Base-by-base conservation (phyloP, 305 asterid genomes). In the Fraxinus paxiana region DNA sequence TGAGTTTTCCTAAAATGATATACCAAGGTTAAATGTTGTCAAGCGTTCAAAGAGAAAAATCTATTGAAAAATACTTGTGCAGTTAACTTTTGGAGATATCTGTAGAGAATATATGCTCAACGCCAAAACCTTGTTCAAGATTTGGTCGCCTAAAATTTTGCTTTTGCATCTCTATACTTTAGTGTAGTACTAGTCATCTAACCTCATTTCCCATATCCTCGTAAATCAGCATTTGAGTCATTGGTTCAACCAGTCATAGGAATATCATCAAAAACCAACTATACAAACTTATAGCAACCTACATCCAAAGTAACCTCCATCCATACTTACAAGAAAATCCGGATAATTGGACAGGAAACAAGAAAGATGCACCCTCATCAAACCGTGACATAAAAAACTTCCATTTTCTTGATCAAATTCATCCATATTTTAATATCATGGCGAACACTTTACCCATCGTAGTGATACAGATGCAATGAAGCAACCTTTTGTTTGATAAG, bases 401-500 rank as follows among this genome's bases (percentile, higher is more conserved):
- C 72, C 43, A 77, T 35, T 24, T 38, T 31, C 17, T 15, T 13
- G 3, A 56, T 13, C 56, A 71, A 51, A 31, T 67, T 71, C 76
- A 69, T 75, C 73, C 12, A 67, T 28, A 7, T 67, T 70, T 46
- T 24, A 24, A 74, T 56, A 28, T 43, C 70, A 48, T 33, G 59
- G 67, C 7, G 2, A 6, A 17, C 28, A 56, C 28, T 56, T 56
- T 56, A 56, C 28, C 13, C 67, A 18, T 18, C 12, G 28, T 18
- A 56, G 67, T 17, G 3, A 56, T 6, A 56, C 28, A 51, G 24
- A 56, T 5, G 4, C 67, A 56, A 56, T 56, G 28, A 56, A 18
- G 30, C 30, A 76, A 30, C 35, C 48, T 73, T 20, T 51, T 78
- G 30, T 71, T 35, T 77, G 12, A 78, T 28, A 75, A 77, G 35